Conservation (phyloP, 192 early-diverging fungal genomes). For the Coemansia sp. region DNA sequence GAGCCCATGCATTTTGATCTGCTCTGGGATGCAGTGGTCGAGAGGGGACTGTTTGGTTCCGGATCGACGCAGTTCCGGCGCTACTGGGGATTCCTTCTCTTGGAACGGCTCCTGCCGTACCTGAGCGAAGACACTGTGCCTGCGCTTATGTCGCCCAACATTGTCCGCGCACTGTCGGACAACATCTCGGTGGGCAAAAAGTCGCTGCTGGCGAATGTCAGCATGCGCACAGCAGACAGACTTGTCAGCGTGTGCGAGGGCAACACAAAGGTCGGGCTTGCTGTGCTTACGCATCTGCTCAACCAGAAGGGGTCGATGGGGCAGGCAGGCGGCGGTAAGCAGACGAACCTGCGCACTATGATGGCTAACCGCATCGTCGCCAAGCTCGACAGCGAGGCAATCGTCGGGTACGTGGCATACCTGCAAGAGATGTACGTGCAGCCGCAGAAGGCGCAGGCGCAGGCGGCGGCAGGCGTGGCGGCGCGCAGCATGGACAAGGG, state of each 20-base stretch:
- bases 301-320: conserved; percentile 66
- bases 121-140: conserved; percentile 48
- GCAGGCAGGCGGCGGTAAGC: conserved; percentile 63
- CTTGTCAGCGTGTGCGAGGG: conserved; percentile 61
- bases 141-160: conserved; percentile 66
- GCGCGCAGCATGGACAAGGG: conserved; percentile 33
- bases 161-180: conserved; percentile 87
- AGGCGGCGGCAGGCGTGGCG: conserved; percentile 28
- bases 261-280: conserved; percentile 72
- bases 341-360: conserved; percentile 69
- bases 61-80: conserved; percentile 80
- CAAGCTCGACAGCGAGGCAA: conserved; percentile 64
- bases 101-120: conserved; percentile 59
- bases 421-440: conserved; percentile 70
- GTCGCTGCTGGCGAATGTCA: conserved; percentile 76
- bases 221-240: conserved; percentile 48
- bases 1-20: conserved; percentile 63
- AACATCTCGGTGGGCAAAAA: conserved; percentile 75
- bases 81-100: conserved; percentile 87
- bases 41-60: conserved; percentile 75
- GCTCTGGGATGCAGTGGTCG: conserved; percentile 82
- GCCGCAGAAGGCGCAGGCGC: conserved; percentile 31
- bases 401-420: conserved; percentile 73
- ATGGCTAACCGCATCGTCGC: conserved; percentile 78
- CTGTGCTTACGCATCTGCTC: conserved; percentile 79